Conservation (phyloP, 768 basidiomycete genomes). For the Crassisporium funariophilum region DNA sequence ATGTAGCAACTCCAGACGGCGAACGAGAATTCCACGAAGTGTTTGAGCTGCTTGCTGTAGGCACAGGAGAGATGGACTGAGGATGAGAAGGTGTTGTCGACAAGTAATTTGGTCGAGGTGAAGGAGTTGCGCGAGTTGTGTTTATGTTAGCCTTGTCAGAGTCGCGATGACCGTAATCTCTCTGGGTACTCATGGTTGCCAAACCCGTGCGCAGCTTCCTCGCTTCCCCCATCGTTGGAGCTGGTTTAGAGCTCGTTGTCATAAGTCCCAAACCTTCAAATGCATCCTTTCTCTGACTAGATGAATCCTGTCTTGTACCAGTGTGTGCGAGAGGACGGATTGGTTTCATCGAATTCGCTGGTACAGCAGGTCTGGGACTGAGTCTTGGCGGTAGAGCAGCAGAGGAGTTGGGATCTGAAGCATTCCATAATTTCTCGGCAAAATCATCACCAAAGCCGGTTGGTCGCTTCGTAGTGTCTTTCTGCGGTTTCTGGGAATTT, state of each 20-base stretch:
- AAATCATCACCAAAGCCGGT: conserved; percentile 72
- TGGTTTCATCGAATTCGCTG: conserved; percentile 20
- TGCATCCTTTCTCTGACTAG: conserved; percentile 58
- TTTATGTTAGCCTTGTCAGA: conserved; percentile 24
- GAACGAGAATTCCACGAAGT: conserved; percentile 32
- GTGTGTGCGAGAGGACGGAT: conserved; percentile 31
- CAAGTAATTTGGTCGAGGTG: conserved; percentile 32
- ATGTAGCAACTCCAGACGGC: conserved; percentile 30
- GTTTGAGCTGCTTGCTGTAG: conserved; percentile 31
- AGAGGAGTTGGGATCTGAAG: conserved; percentile 41
- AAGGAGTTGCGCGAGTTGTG: conserved; percentile 36
- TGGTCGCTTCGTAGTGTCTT: conserved; percentile 19
- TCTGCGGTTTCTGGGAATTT: conserved; percentile 17
- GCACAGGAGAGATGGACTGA: conserved; percentile 33
- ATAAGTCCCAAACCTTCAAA: conserved; percentile 74
- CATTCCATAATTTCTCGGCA: conserved; percentile 54
- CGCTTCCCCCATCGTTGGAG: conserved; percentile 77
- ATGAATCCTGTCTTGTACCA: conserved; percentile 23
- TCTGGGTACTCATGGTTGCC: conserved; percentile 47
- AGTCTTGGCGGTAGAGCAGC: conserved; percentile 21
- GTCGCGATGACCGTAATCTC: conserved; percentile 29
- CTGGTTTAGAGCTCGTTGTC: conserved; percentile 43
- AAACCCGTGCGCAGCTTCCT: conserved; percentile 71
- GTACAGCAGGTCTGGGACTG: conserved; percentile 19
- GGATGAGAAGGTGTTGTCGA: conserved; percentile 28